Base-by-base conservation (phyloP, 148 eudicot genomes). In the Amaranthus palmeri region DNA sequence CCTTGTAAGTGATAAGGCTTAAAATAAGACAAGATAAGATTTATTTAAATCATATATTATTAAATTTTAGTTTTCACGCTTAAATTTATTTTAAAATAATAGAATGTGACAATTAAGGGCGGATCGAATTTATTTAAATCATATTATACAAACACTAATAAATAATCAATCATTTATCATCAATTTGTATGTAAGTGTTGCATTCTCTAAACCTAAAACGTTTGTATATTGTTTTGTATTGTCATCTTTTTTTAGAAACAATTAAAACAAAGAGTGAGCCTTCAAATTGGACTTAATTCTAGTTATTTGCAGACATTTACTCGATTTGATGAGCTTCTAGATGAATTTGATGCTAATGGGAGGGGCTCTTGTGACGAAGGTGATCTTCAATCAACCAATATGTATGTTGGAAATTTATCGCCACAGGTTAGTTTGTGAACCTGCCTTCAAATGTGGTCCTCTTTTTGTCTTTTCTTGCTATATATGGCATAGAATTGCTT, bases 301-400 rank as follows among this genome's bases (percentile, higher is more conserved):
- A 46, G 8, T 8, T 25, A 25, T 48, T 77, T 81, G 67, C 89
- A 88, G 96, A 85, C 79, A 52, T 81, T 91, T 42, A 86, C 81
- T 77, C 88, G 99, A 76, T 91, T 91, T 65, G 97, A 95, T 82
- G 99, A 95, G 83, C 83, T 89, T 41, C 96, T 96, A 10, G 92
- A 91, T 84, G 97, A 89, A 49, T 87, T 91, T 83, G 99, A 95
- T 83, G 87, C 86, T 49, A 87, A 77, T 78, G 97, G 97, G 54
- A 95, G 86, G 76, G 99, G 99, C 43, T 95, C 97, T 62, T 91
- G 91, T 88, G 99, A 95, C 82, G 97, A 95, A 57, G 96, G 96
- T 78, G 99, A 95, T 80, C 97, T 97, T 69, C 97, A 89, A 73
- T 91, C 99, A 36, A 95, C 97, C 72, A 95, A 95, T 84, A 88